These are phyloP conservation scores for Quercus alba DNA, from an alignment of 306 rosid species.

Conservation along the genomic window DNA sequence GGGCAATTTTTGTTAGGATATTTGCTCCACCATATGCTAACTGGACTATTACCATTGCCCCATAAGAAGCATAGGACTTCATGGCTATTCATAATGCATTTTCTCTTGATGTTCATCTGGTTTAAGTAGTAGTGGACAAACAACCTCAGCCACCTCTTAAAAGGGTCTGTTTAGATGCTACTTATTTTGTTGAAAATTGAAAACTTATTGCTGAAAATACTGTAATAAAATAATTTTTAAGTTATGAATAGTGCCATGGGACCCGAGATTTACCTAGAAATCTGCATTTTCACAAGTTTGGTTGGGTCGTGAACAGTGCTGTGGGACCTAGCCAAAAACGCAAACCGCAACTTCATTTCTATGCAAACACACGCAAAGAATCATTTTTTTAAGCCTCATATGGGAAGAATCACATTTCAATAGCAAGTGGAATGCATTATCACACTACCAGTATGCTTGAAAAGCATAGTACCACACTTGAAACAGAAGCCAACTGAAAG, in stretches of 20 bases:
- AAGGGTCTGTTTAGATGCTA: background rate
- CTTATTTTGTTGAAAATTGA: too few relatives aligned
- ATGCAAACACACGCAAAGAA: background rate
- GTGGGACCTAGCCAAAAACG: too few relatives aligned
- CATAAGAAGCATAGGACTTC: constrained; percentile 10
- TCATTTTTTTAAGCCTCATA: background rate
- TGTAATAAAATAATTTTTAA: too few relatives aligned
- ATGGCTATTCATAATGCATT: background rate
- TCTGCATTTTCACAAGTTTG: too few relatives aligned
- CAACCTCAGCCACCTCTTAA: background rate
- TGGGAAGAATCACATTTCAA: background rate
- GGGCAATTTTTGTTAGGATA: constrained; percentile 18
- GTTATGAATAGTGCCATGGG: too few relatives aligned
- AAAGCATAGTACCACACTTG: background rate
- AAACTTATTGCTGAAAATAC: too few relatives aligned
- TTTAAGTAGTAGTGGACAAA: background rate
- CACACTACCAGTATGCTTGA: background rate
- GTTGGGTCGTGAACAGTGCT: too few relatives aligned
- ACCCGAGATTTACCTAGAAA: too few relatives aligned
- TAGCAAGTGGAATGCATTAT: background rate
- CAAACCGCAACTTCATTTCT: too few relatives aligned
- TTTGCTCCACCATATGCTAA: constrained; percentile 21
- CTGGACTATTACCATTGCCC: constrained; percentile 21
- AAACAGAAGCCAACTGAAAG: too few relatives aligned
- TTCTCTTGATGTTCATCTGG: background rate